Evolutionary conservation across 768 basidiomycete species (phyloP), one percentile per base, ranked within the genome.

Genomic region (Boletus sp.): DNA sequence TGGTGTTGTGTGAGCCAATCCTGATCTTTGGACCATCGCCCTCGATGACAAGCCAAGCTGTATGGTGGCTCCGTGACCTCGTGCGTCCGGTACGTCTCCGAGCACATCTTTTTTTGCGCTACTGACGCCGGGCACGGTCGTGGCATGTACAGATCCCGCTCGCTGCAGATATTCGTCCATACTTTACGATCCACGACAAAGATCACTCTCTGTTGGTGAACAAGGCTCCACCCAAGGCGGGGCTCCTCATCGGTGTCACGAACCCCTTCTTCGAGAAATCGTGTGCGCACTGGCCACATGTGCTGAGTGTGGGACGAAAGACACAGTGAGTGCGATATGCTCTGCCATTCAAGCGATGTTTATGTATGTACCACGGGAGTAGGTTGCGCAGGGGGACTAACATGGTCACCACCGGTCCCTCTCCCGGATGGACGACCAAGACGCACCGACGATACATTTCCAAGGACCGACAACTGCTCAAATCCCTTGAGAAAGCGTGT

Each of bases 171-270:
- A 83, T 92, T 62, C 81, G 96, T 9, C 96, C 96, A 0, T 99
- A 96, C 70, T 90, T 98, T 60, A 97, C 96, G 15, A 93, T 99
- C 62, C 96, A 98, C 67, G 96, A 98, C 64, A 80, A 80, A n/a
- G 94, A 97, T 55, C 84, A 88, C 58, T 61, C 78, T 4, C 64
- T 78, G 2, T 70, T 99, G 13, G 85, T 97, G 40, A 93, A 92
- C 67, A 85, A 85, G 56, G 82, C 89, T 30, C 82, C 85, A n/a
- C 92, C 90, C 1, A 84, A 84, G 68, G 70, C 85, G 1, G 93
- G 92, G 1, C 69, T 90, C 4, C 60, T 96, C 6, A 67, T 96
- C 4, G 91, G 93, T 9, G 88, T 92, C 9, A 96, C 93, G 1
- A 96, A 95, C 63, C 93, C 93, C 0, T 85, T 91, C 63, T 88